Base-by-base conservation (phyloP, 495 filamentous ascomycete species). In the Penicillium paradoxum region DNA sequence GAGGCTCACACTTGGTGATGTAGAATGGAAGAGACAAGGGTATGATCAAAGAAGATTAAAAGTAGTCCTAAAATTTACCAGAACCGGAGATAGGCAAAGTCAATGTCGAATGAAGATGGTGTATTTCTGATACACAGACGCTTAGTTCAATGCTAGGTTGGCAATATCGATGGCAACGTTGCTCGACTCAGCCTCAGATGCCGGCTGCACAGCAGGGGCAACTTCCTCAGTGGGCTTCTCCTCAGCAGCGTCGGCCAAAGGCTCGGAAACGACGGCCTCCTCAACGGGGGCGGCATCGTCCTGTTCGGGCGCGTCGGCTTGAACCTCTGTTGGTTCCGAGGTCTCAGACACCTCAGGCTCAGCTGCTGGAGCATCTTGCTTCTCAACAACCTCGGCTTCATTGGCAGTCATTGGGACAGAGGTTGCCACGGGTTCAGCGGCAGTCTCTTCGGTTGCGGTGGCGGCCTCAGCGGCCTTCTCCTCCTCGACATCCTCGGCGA, bases 111-210 rank as follows among this genome's bases (percentile, higher is more conserved):
- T 13, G n/a, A 14, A 22, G 39, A n/a, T 21, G 9, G n/a, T 30
- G 25, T 13, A 47, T 29, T 39, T 34, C 34, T 24, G 33, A 41
- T 33, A 15, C 4, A 29, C 14, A 29, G 21, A 6, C 24, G 33
- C 22, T 43, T 60, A 69, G 51, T 60, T 62, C 45, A 71, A 53
- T 17, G 67, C 49, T 45, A 66, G 55, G 22, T 52, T 65, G 40
- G 51, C 60, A 45, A 69, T 62, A 45, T 71, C 68, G 53, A 70
- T 55, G 30, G 66, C 65, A 34, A 60, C 56, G 14, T 61, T 60
- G 37, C 57, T 47, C 9, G 59, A 43, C 45, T 66, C 57, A 15
- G 37, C 24, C 53, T 56, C 52, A 19, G 53, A 5, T n/a, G 43
- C 39, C 9, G 53, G 30, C 8, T 55, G 46, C 14, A 37, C 45